Evolutionary conservation across 805 yeast species (phyloP), one percentile per base, ranked within the genome.

Genomic region (Saturnispora silvae): DNA sequence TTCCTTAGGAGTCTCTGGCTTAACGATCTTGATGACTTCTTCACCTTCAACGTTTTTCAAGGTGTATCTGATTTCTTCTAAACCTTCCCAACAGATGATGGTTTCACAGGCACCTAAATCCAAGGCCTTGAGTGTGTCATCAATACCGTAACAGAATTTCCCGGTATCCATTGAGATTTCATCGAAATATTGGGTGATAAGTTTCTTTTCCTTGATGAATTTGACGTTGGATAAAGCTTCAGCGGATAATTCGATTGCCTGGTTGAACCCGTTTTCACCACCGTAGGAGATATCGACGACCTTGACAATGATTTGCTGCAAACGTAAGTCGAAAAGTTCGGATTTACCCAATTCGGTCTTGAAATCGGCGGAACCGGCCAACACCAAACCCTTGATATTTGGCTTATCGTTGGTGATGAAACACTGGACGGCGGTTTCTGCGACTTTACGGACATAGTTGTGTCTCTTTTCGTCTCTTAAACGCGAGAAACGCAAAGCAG

Each of bases 301-400:
- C 61, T 86, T 84, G 44, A 92, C 72, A 52, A 92, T 77, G 63
- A 86, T 87, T 35, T 81, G 79, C 50, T 72, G 83, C 55, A 92
- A 71, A 67, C 99, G 84, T 50, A 65, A 67, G 61, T 92, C 99
- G 58, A 92, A 89, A 67, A 92, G 64, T 58, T 92, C 99, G 30
- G 96, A 84, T 61, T 78, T 84, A 41, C 83, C 75, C 59, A 92
- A 74, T 64, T 89, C 98, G 45, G 79, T 92, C 66, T 92, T 92
- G 75, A 92, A 92, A 65, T 94, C 99, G 35, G 99, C 99, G 40
- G 95, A 81, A 77, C 99, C 99, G 28, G 98, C 99, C 55, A 92
- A 72, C 48, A 92, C 89, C 52, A 92, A 70, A 43, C 98, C 99
- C 49, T 83, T 81, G 42, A 85, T 95, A 56, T 81, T 87, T 44